Percentiles rank a stretch among this genome's conserved stretches.
Evolutionary conservation across 352 stramenopile species (phyloP).

Genomic region (Phytophthora podocarpi): DNA sequence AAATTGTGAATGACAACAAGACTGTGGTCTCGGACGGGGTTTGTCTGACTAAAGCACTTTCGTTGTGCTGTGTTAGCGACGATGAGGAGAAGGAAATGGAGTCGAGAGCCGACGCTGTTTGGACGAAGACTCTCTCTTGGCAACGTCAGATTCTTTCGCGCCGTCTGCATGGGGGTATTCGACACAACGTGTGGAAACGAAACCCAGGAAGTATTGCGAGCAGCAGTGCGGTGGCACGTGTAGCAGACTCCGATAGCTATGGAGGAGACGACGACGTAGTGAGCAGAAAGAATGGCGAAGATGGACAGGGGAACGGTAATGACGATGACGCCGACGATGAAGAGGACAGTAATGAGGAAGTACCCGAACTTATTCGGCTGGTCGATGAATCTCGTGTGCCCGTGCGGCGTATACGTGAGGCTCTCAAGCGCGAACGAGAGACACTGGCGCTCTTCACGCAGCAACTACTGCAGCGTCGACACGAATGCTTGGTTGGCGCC

Average conservation of each 20-base stretch:
- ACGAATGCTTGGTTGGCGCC: conserved; percentile 47
- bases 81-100: conserved; percentile 45
- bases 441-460: conserved; percentile 53
- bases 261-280: too few species aligned
- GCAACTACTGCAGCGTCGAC: conserved; percentile 48
- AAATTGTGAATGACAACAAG: conserved; percentile 15
- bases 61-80: conserved; percentile 50
- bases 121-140: conserved; percentile 23
- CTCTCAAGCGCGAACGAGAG: conserved; percentile 44
- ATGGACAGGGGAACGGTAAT: background rate
- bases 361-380: conserved; percentile 13
- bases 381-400: conserved; percentile 43
- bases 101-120: conserved; percentile 15
- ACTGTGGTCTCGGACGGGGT: conserved; percentile 9
- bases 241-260: background rate
- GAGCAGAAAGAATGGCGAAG: background rate
- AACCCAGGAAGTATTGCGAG: too few species aligned
- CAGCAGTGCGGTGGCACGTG: background rate
- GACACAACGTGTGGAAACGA: conserved; percentile 21
- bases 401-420: conserved; percentile 41
- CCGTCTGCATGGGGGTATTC: conserved; percentile 12
- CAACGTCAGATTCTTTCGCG: conserved; percentile 29
- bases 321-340: conserved; percentile 18
- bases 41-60: conserved; percentile 25
- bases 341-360: conserved; percentile 35